Base-by-base conservation (phyloP, 208 protist species). In the Zelonia costaricensis region DNA sequence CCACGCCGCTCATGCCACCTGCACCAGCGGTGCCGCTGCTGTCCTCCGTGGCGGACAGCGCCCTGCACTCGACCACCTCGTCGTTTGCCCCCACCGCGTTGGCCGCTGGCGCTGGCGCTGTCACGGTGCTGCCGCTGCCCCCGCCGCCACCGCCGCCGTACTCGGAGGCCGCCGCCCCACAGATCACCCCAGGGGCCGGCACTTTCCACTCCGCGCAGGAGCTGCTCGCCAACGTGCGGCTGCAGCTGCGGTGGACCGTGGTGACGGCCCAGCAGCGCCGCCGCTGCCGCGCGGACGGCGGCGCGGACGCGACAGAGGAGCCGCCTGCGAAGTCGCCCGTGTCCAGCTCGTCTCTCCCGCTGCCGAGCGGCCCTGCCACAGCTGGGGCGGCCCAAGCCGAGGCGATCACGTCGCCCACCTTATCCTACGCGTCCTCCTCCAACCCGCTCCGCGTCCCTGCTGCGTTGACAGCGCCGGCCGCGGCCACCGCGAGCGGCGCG, bases 61-160 rank as follows among this genome's bases (percentile, higher is more conserved):
- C 30, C 33, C 23, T 23, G 0, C 15, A 16, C 18, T 10, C 43
- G 1, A 4, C 45, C 16, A n/a, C 48, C 39, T 45, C 12, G 6
- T 36, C 39, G 25, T 33, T 31, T 9, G 18, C 51, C 51, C 7
- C 7, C 20, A 40, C n/a, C 20, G 1, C 25, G n/a, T 1, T 16
- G 4, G 30, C 3, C n/a, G 35, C 42, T 30, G 43, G 28, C 31
- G 48, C 22, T 18, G 31, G 18, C 28, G 12, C 5, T 16, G 10
- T 15, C 31, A 36, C 22, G 10, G 7, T n/a, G 23, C 59, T 44
- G 12, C 59, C 30, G 38, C 35, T 30, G 13, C 42, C 52, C 31
- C 45, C 46, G 44, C 30, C 68, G 6, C 53, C 61, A n/a, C 69
- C 54, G 3, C 69, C 54, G 12, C 69, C 61, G 16, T 69, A 66